Conservation (phyloP, 805 yeast species). For the Candida loeiensis region DNA sequence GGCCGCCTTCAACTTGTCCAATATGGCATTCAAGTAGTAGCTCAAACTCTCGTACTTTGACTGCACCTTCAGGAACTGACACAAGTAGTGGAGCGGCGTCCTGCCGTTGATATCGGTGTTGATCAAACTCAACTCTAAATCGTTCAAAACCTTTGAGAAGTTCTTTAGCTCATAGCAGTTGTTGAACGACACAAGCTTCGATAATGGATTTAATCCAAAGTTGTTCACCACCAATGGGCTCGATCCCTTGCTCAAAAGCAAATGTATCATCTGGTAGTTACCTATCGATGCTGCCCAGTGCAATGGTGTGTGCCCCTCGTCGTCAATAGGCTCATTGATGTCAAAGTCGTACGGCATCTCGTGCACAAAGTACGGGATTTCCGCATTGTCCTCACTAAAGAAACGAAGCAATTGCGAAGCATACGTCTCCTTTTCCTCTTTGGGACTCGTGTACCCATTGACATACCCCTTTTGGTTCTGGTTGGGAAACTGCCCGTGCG, state of each 20-base stretch:
- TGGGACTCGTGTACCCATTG: conserved; percentile 5
- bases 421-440: conserved; percentile 22
- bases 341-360: conserved; percentile 65
- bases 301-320: conserved; percentile 89
- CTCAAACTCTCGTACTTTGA: conserved; percentile 74
- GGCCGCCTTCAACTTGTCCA: conserved; percentile 63
- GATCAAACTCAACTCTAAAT: conserved; percentile 72
- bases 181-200: conserved; percentile 81
- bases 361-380: conserved; percentile 61
- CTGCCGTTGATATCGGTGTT: conserved; percentile 70
- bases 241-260: conserved; percentile 74
- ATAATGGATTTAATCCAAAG: conserved; percentile 81
- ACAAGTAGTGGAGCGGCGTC: conserved; percentile 84
- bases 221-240: conserved; percentile 50
- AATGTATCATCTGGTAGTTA: conserved; percentile 68
- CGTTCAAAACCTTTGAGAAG: conserved; percentile 73
- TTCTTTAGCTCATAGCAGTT: conserved; percentile 80
- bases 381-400: conserved; percentile 41
- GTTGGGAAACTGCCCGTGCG: conserved; percentile 1
- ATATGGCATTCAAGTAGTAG: conserved; percentile 73
- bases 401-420: conserved; percentile 39
- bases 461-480: conserved; percentile 4
- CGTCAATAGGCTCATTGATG: conserved; percentile 77
- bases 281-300: conserved; percentile 99
- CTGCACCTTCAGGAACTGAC: conserved; percentile 61